Percentiles rank a stretch among this genome's conserved stretches.
These are phyloP conservation scores for Pouteria glomerata DNA, from an alignment of 148 eudicot species.

Conservation along the genomic window DNA sequence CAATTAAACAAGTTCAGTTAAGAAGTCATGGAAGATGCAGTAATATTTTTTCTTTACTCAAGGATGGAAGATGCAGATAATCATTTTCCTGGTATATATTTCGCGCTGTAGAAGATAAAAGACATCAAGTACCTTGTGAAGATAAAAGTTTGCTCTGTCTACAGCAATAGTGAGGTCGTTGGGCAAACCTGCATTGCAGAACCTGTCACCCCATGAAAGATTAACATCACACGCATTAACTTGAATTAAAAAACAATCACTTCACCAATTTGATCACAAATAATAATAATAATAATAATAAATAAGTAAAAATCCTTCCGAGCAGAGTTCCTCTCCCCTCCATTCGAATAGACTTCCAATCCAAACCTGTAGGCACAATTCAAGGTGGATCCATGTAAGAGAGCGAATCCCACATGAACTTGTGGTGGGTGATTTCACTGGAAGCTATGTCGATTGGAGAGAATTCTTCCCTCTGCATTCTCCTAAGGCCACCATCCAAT, in stretches of 20 bases:
- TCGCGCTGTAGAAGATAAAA: not conserved
- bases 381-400: not conserved
- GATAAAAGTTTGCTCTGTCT: constrained; percentile 54
- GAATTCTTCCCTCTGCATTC: not conserved
- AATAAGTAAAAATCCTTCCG: not conserved
- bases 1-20: no score
- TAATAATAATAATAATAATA: no score
- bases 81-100: not conserved
- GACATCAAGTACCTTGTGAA: constrained; percentile 57
- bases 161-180: constrained; percentile 56
- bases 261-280: not conserved
- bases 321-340: not conserved
- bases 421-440: not conserved
- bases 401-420: not conserved
- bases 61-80: no score
- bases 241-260: not conserved
- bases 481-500: not conserved
- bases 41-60: no score
- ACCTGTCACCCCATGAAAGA: constrained; percentile 53
- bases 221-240: constrained; percentile 14
- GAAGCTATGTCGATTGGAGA: not conserved
- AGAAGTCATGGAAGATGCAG: no score
- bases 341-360: not conserved
- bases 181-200: constrained; percentile 66
- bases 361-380: not conserved